Evolutionary conservation across 495 filamentous ascomycete species (phyloP), one percentile per base, ranked within the genome.

Genomic region (Durotheca rogersii): DNA sequence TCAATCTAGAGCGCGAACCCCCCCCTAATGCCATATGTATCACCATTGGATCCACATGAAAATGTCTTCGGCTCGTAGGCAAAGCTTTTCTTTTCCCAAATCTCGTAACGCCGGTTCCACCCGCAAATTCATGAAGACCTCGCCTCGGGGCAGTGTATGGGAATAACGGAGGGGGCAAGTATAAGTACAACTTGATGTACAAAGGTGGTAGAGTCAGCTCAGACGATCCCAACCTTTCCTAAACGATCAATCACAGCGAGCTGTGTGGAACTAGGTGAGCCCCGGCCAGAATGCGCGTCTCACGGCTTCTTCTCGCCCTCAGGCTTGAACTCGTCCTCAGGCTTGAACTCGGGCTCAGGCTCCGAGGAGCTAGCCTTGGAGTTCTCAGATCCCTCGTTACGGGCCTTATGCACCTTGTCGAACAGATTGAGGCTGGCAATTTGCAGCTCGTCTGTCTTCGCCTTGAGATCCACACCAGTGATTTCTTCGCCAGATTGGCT

Each of bases 351-450:
- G 77, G 90, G 94, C 82, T 96, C 90, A 52, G 86, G 84, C 73
- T 92, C 85, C 49, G 81, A 72, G 69, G 81, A 69, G 43, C 64
- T 65, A 43, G 53, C 45, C 48, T 65, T 55, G 16, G 62, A 60
- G 42, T 58, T 62, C 47, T 88, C 79, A 47, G 70, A 59, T 5
- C 70, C 62, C 78, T 91, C 89, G 56, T 71, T 62, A 56, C 89
- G 82, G 39, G 94, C 90, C 80, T 94, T 94, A 84, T 98, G 93
- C 89, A 98, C 95, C 86, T 98, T 96, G 79, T 97, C 93, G 73
- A 98, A 98, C 58, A 97, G 83, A 70, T 86, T 95, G 76, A 98
- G 80, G 75, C 87, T 91, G 50, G 93, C 89, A 65, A 84, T 88
- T 75, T 97, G 94, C 61, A 98, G 84, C 73, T 96, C 93, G 54